These are phyloP conservation scores for Ascochyta pisi DNA, from an alignment of 2,329 filamentous ascomycete species.

Conservation along the genomic window DNA sequence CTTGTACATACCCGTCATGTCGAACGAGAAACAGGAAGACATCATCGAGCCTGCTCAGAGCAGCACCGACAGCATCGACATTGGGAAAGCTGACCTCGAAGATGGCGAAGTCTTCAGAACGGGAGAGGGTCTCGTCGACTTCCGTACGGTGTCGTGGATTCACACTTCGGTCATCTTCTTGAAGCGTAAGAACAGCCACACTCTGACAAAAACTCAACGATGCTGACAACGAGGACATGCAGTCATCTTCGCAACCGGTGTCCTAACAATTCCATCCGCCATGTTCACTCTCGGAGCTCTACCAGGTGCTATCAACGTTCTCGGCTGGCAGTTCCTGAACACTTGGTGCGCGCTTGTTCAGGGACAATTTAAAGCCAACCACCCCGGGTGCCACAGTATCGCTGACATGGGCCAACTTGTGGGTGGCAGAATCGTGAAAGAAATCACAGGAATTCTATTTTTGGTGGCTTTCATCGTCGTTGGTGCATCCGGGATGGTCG, in stretches of 20 bases:
- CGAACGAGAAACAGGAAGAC: conserved; percentile 36
- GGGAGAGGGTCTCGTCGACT: conserved; percentile 57
- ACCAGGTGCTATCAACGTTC: conserved; percentile 56
- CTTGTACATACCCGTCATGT: conserved; percentile 21
- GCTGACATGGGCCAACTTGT: conserved; percentile 66
- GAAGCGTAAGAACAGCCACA: conserved; percentile 46
- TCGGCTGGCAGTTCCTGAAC: conserved; percentile 58
- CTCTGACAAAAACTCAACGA: background rate
- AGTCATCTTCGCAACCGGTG: conserved; percentile 59
- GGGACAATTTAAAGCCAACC: conserved; percentile 59
- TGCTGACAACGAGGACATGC: background rate
- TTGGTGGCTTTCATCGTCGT: conserved; percentile 65
- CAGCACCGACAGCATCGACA: conserved; percentile 28
- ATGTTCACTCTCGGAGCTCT: conserved; percentile 58
- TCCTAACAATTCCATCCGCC: conserved; percentile 58
- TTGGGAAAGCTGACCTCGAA: conserved; percentile 33
- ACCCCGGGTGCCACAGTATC: conserved; percentile 61
- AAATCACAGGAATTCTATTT: conserved; percentile 62
- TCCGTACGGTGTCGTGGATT: conserved; percentile 62
- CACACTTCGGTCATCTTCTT: conserved; percentile 61
- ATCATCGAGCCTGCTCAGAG: conserved; percentile 31
- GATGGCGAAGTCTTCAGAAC: conserved; percentile 60
- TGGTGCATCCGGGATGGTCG: conserved; percentile 65
- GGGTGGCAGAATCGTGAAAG: conserved; percentile 59
- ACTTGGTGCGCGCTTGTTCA: conserved; percentile 59